Percentiles rank a stretch among this genome's conserved stretches.
Conservation (phyloP, 2,329 filamentous ascomycete species). For the Pezicula carpinea region DNA sequence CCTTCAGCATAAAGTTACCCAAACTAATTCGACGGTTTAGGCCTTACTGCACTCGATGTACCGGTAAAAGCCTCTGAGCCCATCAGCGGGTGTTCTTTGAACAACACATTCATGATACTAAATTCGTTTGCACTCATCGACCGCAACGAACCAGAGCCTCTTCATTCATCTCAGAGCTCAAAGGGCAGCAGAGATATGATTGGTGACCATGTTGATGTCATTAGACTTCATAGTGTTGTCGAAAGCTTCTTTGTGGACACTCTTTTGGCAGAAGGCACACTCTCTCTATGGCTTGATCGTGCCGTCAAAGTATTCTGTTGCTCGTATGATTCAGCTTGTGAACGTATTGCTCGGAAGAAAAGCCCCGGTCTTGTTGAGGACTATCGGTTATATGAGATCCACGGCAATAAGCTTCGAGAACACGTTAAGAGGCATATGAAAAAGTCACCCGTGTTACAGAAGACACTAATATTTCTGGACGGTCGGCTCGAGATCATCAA, state of each 20-base stretch:
- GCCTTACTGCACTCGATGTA: conserved; percentile 41
- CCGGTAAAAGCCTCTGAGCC: conserved; percentile 40
- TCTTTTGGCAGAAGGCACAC: conserved; percentile 34
- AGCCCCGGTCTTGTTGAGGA: conserved; percentile 45
- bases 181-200: conserved; percentile 37
- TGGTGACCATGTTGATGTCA: conserved; percentile 43
- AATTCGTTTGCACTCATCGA: conserved; percentile 49
- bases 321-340: conserved; percentile 43
- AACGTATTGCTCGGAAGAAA: conserved; percentile 36
- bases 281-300: conserved; percentile 44
- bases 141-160: conserved; percentile 38
- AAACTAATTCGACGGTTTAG: conserved; percentile 24
- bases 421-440: conserved; percentile 38
- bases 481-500: conserved; percentile 34
- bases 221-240: conserved; percentile 46
- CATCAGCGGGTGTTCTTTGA: conserved; percentile 26
- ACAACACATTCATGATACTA: conserved; percentile 44
- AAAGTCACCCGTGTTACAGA: conserved; percentile 24
- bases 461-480: conserved; percentile 32
- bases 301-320: conserved; percentile 43
- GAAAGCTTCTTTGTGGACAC: conserved; percentile 48
- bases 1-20: background rate
- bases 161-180: conserved; percentile 25
- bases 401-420: conserved; percentile 41
- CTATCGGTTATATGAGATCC: conserved; percentile 46